Evolutionary conservation across 805 yeast species (phyloP).

Genomic region (Saturnispora ahearnii): DNA sequence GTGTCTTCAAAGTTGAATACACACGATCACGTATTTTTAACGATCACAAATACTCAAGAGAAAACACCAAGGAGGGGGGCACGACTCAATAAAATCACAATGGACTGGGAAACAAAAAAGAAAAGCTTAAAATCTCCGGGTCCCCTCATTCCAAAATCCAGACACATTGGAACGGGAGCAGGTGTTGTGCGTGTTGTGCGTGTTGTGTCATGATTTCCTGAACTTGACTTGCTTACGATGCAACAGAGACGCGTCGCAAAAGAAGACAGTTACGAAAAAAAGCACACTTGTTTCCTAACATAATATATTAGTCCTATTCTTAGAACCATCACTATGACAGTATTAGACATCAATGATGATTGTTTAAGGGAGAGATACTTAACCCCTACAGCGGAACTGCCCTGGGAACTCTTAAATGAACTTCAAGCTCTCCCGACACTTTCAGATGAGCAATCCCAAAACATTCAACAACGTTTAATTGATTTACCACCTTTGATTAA

Average conservation of each 20-base stretch:
- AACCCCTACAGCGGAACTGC: constrained; percentile 52
- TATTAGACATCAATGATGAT: background rate
- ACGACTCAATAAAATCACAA: background rate
- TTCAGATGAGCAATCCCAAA: constrained; percentile 19
- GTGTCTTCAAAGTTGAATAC: too few species aligned
- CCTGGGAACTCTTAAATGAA: constrained; percentile 63
- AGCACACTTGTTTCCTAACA: too few species aligned
- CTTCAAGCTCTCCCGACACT: constrained; percentile 47
- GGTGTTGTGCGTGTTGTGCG: background rate
- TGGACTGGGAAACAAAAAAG: too few species aligned
- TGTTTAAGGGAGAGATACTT: constrained; percentile 38
- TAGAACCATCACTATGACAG: background rate
- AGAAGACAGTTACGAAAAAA: background rate
- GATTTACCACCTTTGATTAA: constrained; percentile 51
- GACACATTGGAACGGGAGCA: too few species aligned
- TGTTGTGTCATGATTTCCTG: background rate
- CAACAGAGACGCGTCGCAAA: background rate
- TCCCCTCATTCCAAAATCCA: too few species aligned
- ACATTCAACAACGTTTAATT: constrained; percentile 34
- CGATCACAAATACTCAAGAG: too few species aligned
- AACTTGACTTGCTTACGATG: too few species aligned
- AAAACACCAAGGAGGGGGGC: too few species aligned
- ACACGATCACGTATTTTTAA: too few species aligned
- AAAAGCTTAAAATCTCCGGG: background rate
- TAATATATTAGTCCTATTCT: background rate